Base-by-base conservation (phyloP, 1,284 basidiomycete genomes). In the Austroboletus niveus region DNA sequence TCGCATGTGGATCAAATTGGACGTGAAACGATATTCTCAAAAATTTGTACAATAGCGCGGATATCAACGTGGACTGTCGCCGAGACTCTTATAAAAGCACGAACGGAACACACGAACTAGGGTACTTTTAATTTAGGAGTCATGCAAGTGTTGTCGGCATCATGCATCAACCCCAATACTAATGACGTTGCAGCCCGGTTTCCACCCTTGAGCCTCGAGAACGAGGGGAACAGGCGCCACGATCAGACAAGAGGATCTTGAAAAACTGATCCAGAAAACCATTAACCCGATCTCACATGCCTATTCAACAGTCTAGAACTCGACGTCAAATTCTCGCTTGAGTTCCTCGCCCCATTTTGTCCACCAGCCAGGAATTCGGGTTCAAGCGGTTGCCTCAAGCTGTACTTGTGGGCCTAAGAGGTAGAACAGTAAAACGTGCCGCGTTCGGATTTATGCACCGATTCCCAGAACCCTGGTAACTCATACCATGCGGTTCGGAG, bases 401-500 rank as follows among this genome's bases (percentile, higher is more conserved):
- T 32, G 38, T 54, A 22, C 48, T 43, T 52, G 71, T 58, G 69
- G 67, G 67, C 52, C 69, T 70, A 68, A 66, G 65, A 69, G 66
- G 64, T 53, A 61, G 65, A 49, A 52, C 52, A 46, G 27, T 42
- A 57, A 51, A 63, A 61, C 61, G 51, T 57, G 59, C 42, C 46
- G 14, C 27, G 48, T 54, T 45, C 62, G 46, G 53, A 66, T 56
- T 53, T 57, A 62, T 60, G 52, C 31, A 45, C 51, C 55, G 52
- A 48, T 56, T 66, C 56, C 67, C 57, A 48, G 48, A 57, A 55
- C 56, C 57, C 56, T 64, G 57, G 58, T 58, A 69, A 61, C 57
- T 45, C 47, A 57, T 24, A 48, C 56, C 65, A 69, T 65, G 69
- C 53, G 57, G 55, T 62, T 62, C 55, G 52, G 45, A 47, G 52